Evolutionary conservation across 306 rosid genomes (phyloP), one percentile per base, ranked within the genome.

Genomic region (Prinsepia uniflora): DNA sequence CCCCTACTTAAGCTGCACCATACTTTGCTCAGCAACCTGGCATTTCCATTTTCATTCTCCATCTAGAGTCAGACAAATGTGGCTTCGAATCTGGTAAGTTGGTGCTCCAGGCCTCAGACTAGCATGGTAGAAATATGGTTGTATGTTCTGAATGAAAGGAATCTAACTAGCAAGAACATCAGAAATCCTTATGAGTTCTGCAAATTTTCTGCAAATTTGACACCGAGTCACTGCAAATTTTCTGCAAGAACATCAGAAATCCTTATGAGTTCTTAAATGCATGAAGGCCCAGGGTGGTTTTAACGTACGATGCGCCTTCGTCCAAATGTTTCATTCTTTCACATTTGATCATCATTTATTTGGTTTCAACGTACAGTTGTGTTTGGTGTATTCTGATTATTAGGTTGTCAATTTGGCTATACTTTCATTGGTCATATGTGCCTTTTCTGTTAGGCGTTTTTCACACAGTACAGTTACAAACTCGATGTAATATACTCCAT

Each of bases 1-100:
- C 66, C 72, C 87, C 41, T 6, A 55, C 80, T 34, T 87, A 61
- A 84, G 66, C 53, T 53, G 22, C 10, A 57, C 9, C 20, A 56
- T 24, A 1, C 54, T 41, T 39, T 22, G 65, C 61, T 10, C 68
- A 69, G 36, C 36, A 30, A 36, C 20, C 67, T 72, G 73, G 64
- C 56, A n/a, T 65, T 20, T 68, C 46, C 11, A 24, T 65, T 20
- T 68, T 40, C 11, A 24, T 11, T 62, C 57, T 44, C 17, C 46
- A 44, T 55, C 18, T n/a, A n/a, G 20, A 4, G 9, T 10, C 15
- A 19, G 18, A 42, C 66, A 58, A 19, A 57, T 41, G 49, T 7
- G 30, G 36, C 45, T 20, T 43, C 15, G 42, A 14, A 58, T 60
- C 73, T 41, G 12, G 9, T n/a, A 70, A 62, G 73, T 45, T 71